A percentile compares a stretch with the other conserved stretches of the same genome.
Evolutionary conservation across 768 basidiomycete genomes (phyloP).

Genomic region (Scleroderma citrinum): DNA sequence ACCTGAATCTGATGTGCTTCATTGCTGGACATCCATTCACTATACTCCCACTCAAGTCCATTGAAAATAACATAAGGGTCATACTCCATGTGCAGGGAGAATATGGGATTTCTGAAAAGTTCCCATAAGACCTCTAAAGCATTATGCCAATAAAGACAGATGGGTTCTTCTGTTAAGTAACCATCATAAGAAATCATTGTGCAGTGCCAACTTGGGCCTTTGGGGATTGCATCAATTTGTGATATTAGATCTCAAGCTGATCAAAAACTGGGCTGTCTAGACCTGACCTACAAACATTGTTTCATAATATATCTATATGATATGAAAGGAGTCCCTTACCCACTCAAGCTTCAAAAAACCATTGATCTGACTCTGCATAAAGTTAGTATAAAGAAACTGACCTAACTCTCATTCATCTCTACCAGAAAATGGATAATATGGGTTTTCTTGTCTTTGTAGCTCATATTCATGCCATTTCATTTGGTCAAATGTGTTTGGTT

Average conservation of each 20-base stretch:
- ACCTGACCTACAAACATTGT: neutral
- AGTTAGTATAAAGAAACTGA: neutral
- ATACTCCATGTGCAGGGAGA: neutral
- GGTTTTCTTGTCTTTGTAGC: neutral
- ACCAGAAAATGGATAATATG: neutral
- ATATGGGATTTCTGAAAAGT: neutral
- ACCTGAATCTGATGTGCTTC: constrained; percentile 2
- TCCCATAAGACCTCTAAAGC: neutral
- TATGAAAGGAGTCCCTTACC: neutral
- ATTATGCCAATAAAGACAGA: neutral
- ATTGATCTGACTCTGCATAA: neutral
- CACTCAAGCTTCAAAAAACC: neutral
- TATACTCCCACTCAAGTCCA: neutral
- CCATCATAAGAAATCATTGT: neutral
- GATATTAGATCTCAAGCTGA: neutral
- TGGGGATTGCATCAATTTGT: neutral
- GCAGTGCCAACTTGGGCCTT: neutral
- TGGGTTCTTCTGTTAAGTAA: neutral
- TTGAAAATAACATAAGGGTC: neutral
- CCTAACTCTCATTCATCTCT: neutral
- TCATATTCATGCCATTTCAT: neutral
- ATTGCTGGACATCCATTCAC: neutral
- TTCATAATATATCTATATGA: neutral
- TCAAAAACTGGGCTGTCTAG: neutral
- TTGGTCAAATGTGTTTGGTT: neutral